Base-by-base conservation (phyloP, 2,329 filamentous ascomycete species). In the Apiospora sp. region DNA sequence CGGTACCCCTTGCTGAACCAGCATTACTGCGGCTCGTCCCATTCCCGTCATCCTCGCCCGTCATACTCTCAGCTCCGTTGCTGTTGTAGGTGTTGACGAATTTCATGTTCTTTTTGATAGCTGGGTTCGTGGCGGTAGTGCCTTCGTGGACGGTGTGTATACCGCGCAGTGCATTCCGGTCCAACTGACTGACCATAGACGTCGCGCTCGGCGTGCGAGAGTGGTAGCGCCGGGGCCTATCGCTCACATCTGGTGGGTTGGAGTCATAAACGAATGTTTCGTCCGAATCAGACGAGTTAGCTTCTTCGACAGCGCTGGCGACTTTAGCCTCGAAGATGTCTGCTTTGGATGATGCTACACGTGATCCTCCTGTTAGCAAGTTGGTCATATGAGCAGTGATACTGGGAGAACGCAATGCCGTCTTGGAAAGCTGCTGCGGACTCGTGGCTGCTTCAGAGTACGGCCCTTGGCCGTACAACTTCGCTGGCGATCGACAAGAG, bases 181-280 rank as follows among this genome's bases (percentile, higher is more conserved):
- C 92, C 16, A 89, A 86, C 78, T 94, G 91, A 82, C 92, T 94
- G 27, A 82, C 87, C 88, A 92, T 91, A 7, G 96, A 98, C 4
- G 96, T 97, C 61, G 95, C 93, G 82, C 95, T 98, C 8, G 96
- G 96, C 1, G 96, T 99, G 75, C 96, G 91, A 27, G 96, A 98
- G 83, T 98, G 96, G 82, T 96, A 94, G 74, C 95, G 90, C 75
- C 91, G 89, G n/a, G 89, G 89, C 54, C 90, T 86, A 71, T 92
- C 90, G 68, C 85, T 86, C 69, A 80, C 83, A 76, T 93, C 91
- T 70, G 94, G 93, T 13, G 96, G 96, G 79, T 99, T 99, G 37
- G 96, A 98, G 82, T 99, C 96, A 84, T 99, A 99, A 22, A 99
- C 96, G 82, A 98, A 99, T 0, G 96, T 98, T 83, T 98, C 96